Evolutionary conservation across 116 monocot species (phyloP), one percentile per base, ranked within the genome.

Genomic region (Iris pallida): DNA sequence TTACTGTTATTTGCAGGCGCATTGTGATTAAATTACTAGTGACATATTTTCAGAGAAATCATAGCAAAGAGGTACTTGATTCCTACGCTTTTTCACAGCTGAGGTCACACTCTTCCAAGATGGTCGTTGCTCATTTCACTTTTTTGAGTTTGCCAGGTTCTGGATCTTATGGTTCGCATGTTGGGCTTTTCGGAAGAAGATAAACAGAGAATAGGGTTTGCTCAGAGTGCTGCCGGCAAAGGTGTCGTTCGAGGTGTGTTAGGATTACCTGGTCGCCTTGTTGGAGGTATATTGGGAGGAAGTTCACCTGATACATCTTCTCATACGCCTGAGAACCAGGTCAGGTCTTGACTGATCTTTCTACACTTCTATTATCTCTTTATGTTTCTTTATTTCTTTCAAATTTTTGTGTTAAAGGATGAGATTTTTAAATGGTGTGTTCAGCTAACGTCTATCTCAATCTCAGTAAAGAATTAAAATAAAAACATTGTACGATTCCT

Each of bases 151-250:
- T 55, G 1, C 13, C 81, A 98, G 97, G 98, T 98, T 68, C 71
- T 98, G 42, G 93, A 93, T 66, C 86, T 98, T 54, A 98, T 98
- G 90, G 93, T 90, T 65, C 92, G 98, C 45, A 93, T 98, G 92
- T 80, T 98, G 13, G 98, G 98, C 5, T 98, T 98, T 71, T 90
- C 98, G 30, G 93, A 98, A 53, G 98, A 98, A 76, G 98, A 98
- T 16, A 98, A 93, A 64, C 79, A 85, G 65, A 90, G 93, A 68
- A 84, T 98, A 69, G 92, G 90, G 20, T 70, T 78, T 69, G 88
- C 98, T 30, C 98, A 98, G 71, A 77, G 71, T 77, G 30, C 30
- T 30, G 83, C 93, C 1, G 82, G 92, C 20, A 98, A 88, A 68
- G 88, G 90, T 58, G 83, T 89, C 45, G 90, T 98, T 66, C 77